Percentiles rank a stretch among this genome's conserved stretches.
Conservation (phyloP, 23 red algal species). For the Gracilaria domingensis region DNA sequence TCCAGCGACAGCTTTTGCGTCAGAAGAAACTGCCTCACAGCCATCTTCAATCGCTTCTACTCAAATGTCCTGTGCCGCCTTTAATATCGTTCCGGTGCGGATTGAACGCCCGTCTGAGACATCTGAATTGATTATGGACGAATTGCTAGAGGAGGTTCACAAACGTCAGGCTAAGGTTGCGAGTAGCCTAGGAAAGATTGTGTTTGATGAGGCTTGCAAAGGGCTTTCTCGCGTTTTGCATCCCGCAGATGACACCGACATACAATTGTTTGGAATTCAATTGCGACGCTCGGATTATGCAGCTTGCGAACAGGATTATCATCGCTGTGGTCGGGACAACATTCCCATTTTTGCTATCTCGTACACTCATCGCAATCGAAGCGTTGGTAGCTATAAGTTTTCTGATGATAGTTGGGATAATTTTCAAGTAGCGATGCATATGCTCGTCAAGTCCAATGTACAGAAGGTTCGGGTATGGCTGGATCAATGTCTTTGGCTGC, state of each 20-base stretch:
- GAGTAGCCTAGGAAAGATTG: neutral
- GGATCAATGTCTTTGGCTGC: slow-evolving; percentile 64
- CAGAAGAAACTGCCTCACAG: neutral
- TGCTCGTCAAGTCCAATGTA: slow-evolving; percentile 6
- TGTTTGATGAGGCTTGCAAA: slow-evolving; percentile 45
- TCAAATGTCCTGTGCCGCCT: slow-evolving; percentile 30
- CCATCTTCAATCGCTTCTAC: neutral
- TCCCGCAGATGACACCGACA: slow-evolving; percentile 2
- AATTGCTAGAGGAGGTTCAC: slow-evolving; percentile 23
- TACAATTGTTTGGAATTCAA: slow-evolving; percentile 37
- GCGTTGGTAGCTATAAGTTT: slow-evolving; percentile 18
- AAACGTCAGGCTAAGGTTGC: slow-evolving; percentile 12
- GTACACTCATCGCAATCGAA: slow-evolving; percentile 22
- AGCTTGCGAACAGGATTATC: slow-evolving; percentile 30
- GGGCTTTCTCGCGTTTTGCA: slow-evolving; percentile 46
- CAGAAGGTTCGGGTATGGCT: slow-evolving; percentile 40
- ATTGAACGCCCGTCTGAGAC: slow-evolving; percentile 8
- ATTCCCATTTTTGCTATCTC: slow-evolving; percentile 55
- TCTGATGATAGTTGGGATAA: slow-evolving; percentile 29
- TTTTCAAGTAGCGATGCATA: slow-evolving; percentile 9
- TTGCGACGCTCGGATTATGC: slow-evolving; percentile 10
- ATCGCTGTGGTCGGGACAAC: slow-evolving; percentile 23
- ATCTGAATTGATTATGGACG: slow-evolving; percentile 11
- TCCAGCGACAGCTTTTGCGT: neutral
- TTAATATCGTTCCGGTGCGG: slow-evolving; percentile 21